phyloP scores from a whole-genome alignment of 176 grass and related monocot genomes.

The Cenchrus americanus region DNA sequence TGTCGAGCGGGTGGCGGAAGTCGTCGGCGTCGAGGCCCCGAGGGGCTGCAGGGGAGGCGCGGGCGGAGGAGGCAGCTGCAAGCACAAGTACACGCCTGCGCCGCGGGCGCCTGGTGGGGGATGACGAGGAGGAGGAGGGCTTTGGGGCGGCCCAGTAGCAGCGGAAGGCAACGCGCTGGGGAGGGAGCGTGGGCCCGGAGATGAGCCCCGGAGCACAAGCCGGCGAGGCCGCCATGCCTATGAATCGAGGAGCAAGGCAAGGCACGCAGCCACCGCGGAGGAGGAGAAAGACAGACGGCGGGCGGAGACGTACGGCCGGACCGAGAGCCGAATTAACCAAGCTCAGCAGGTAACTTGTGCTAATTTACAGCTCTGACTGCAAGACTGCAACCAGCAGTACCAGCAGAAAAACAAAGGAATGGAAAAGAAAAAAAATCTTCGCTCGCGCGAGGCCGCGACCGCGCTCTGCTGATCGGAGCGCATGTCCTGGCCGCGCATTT shows the following conservation, averaged over 20 bases:
- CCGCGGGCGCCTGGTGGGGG: not conserved
- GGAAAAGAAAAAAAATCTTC: not conserved
- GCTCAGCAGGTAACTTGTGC: not conserved
- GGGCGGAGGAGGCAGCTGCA: slow-evolving; percentile 30
- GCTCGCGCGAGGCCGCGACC: not conserved
- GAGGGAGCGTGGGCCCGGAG: slow-evolving; percentile 14
- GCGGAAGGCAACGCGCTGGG: not conserved
- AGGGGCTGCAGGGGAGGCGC: slow-evolving; percentile 27
- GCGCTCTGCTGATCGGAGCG: not conserved
- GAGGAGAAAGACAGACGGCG: not conserved
- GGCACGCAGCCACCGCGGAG: not conserved
- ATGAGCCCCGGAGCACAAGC: slow-evolving; percentile 32
- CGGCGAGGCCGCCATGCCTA: slow-evolving; percentile 42
- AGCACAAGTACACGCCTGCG: not conserved
- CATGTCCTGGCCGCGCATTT: not conserved
- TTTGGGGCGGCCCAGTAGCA: slow-evolving; percentile 24
- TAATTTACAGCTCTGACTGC: not conserved
- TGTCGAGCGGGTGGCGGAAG: slow-evolving; percentile 92
- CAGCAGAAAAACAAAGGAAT: not conserved
- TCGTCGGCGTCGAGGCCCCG: slow-evolving; percentile 84
- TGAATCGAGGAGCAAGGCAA: not conserved
- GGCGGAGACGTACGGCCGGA: not conserved
- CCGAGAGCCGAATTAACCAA: not conserved
- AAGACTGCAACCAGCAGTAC: not conserved
- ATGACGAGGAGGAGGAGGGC: not conserved